phyloP scores from a whole-genome alignment of 2,329 filamentous ascomycete species.

The Didymellaceae sp. region DNA sequence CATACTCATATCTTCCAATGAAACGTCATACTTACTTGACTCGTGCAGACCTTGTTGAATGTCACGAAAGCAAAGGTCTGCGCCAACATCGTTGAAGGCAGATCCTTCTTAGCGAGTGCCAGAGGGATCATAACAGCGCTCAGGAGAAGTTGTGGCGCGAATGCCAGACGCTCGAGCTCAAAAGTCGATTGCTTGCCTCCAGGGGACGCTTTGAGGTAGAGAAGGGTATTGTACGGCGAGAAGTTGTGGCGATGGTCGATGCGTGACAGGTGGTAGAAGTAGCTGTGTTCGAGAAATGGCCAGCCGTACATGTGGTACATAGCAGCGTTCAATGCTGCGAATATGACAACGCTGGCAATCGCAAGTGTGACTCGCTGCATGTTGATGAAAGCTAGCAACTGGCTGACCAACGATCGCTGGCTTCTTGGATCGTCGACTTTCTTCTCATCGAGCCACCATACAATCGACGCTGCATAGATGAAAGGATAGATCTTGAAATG shows the following conservation, averaged over 20 bases:
- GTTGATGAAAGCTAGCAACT: constrained; percentile 38
- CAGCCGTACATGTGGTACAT: constrained; percentile 81
- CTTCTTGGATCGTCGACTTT: constrained; percentile 5
- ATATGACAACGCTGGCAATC: constrained; percentile 72
- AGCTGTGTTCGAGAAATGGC: constrained; percentile 88
- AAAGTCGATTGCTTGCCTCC: constrained; percentile 31
- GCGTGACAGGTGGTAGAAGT: constrained; percentile 87
- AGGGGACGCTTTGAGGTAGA: constrained; percentile 81
- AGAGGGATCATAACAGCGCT: constrained; percentile 79
- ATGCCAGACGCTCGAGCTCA: constrained; percentile 79
- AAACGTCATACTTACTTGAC: constrained; percentile 70
- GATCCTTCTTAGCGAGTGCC: constrained; percentile 77
- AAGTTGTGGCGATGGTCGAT: constrained; percentile 99
- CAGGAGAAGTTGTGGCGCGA: constrained; percentile 84
- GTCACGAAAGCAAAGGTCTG: constrained; percentile 97
- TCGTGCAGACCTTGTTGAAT: constrained; percentile 99
- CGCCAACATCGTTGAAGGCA: constrained; percentile 84
- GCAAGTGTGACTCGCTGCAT: constrained; percentile 62
- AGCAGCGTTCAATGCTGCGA: constrained; percentile 72
- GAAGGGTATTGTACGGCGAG: constrained; percentile 89
- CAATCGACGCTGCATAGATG: constrained; percentile 83
- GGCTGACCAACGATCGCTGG: constrained; percentile 29
- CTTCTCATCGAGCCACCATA: constrained; percentile 77
- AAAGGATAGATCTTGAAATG: constrained; percentile 99
- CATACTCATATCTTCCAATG: not conserved